phyloP scores from a whole-genome alignment of 2,329 filamentous ascomycete species.

The Septoria petroselini region DNA sequence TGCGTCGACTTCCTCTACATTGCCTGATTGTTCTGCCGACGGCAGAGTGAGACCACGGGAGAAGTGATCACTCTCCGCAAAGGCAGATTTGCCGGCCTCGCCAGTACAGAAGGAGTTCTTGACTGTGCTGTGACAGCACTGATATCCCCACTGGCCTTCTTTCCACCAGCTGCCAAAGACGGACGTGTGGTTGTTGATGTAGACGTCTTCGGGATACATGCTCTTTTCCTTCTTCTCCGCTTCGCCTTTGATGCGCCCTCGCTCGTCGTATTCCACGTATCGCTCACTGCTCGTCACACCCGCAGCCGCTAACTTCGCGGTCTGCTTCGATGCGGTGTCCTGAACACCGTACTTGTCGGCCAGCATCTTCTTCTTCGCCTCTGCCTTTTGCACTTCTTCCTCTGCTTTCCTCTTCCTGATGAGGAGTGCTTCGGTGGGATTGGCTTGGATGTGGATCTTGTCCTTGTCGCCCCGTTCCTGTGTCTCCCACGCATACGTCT shows the following conservation, averaged over 20 bases:
- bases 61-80: constrained; percentile 69
- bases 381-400: constrained; percentile 66
- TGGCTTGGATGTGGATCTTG: constrained; percentile 86
- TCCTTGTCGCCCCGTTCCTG: constrained; percentile 79
- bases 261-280: constrained; percentile 93
- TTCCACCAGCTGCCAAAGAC: constrained; percentile 99
- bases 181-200: constrained; percentile 84
- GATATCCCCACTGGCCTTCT: constrained; percentile 91
- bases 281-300: constrained; percentile 76
- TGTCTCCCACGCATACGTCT: constrained; percentile 89
- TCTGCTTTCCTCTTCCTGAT: constrained; percentile 74
- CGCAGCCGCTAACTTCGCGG: constrained; percentile 53
- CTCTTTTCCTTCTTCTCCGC: constrained; percentile 73
- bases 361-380: constrained; percentile 66
- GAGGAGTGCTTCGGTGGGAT: constrained; percentile 88
- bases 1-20: constrained; percentile 38
- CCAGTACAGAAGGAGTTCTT: constrained; percentile 99
- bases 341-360: constrained; percentile 78
- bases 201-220: constrained; percentile 86
- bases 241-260: constrained; percentile 83
- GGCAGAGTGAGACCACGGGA: constrained; percentile 48
- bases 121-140: constrained; percentile 87
- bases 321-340: constrained; percentile 59
- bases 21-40: constrained; percentile 26
- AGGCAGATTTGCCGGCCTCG: constrained; percentile 77